Conservation (phyloP, 169 alveolate genomes). For the Plasmodium inui region DNA sequence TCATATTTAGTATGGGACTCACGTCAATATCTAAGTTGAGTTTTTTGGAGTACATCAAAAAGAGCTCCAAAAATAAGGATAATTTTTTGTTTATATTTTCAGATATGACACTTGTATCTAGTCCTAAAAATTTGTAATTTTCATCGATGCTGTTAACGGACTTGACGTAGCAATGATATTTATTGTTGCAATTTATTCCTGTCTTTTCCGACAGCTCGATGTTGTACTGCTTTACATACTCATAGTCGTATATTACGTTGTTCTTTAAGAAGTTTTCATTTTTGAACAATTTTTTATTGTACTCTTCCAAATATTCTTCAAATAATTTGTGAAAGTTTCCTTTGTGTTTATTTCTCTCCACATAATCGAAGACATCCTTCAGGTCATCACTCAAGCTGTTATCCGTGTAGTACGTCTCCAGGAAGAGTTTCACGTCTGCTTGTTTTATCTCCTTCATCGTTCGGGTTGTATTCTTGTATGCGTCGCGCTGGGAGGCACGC, state of each 20-base stretch:
- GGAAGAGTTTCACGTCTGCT: constrained; percentile 61
- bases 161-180: constrained; percentile 51
- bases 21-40: constrained; percentile 67
- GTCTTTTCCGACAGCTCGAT: constrained; percentile 21
- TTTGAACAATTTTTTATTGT: constrained; percentile 51
- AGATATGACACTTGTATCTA: constrained; percentile 50
- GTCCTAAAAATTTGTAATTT: constrained; percentile 66
- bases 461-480: background rate
- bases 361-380: constrained; percentile 56
- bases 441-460: constrained; percentile 74
- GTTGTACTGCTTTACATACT: constrained; percentile 44
- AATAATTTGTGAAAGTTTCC: constrained; percentile 59
- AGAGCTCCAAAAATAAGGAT: constrained; percentile 62
- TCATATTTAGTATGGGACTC: constrained; percentile 65
- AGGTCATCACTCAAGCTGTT: constrained; percentile 59
- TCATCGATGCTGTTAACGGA: constrained; percentile 41
- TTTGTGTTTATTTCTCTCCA: constrained; percentile 57
- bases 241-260: constrained; percentile 58
- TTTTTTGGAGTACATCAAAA: constrained; percentile 35
- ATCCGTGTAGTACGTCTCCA: constrained; percentile 70
- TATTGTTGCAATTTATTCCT: constrained; percentile 66
- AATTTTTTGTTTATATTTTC: constrained; percentile 64
- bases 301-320: constrained; percentile 72
- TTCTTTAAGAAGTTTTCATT: constrained; percentile 42
- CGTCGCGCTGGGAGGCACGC: background rate